Percentiles rank a stretch among this genome's conserved stretches.
phyloP scores from a whole-genome alignment of 2,329 filamentous ascomycete species.

The Trichoderma sp. region DNA sequence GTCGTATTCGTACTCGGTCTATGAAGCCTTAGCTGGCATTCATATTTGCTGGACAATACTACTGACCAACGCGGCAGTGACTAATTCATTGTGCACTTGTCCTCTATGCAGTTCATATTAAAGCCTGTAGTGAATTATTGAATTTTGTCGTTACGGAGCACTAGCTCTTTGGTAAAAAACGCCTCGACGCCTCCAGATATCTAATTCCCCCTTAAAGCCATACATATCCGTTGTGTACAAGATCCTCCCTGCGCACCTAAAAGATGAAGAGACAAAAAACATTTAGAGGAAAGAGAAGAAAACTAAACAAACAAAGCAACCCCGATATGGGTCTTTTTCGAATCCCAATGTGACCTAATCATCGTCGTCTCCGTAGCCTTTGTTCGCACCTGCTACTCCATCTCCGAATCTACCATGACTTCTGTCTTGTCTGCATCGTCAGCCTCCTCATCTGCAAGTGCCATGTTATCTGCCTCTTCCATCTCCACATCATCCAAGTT shows the following conservation, averaged over 20 bases:
- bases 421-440: constrained; percentile 49
- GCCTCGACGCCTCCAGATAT: constrained; percentile 35
- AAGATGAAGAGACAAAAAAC: constrained; percentile 39
- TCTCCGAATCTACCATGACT: constrained; percentile 44
- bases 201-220: constrained; percentile 46
- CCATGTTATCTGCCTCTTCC: constrained; percentile 51
- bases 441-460: constrained; percentile 49
- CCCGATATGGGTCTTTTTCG: constrained; percentile 39
- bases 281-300: constrained; percentile 49
- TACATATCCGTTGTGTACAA: constrained; percentile 44
- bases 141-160: constrained; percentile 20
- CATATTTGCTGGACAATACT: not conserved
- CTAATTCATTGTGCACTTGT: not conserved
- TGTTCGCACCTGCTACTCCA: constrained; percentile 34
- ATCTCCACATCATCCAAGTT: constrained; percentile 57
- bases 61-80: not conserved
- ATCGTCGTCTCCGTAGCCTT: not conserved
- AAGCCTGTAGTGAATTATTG: not conserved
- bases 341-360: not conserved
- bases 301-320: constrained; percentile 29
- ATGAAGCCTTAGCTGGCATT: no score
- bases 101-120: not conserved
- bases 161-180: constrained; percentile 15
- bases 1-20: constrained; percentile 23
- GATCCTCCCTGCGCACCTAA: constrained; percentile 54